A percentile compares a stretch with the other conserved stretches of the same genome.
Conservation (phyloP, 495 filamentous ascomycete species). For the Daldinia vernicosa region DNA sequence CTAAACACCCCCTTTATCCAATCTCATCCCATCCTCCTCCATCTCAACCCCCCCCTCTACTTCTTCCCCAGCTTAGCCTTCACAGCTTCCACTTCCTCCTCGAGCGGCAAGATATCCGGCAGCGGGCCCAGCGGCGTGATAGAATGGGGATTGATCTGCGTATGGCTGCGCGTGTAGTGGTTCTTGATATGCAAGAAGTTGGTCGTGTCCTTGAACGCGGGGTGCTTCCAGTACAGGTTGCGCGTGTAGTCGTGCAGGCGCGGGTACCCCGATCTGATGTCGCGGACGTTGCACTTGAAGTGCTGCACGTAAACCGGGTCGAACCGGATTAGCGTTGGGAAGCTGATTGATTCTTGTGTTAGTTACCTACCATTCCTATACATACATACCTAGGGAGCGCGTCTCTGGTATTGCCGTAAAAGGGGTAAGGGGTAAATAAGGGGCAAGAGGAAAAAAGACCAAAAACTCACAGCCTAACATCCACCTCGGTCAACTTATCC, state of each 20-base stretch:
- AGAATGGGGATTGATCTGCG: conserved; percentile 59
- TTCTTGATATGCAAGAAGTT: conserved; percentile 70
- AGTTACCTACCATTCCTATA: too few species aligned
- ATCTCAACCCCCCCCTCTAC: background rate
- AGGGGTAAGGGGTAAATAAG: background rate
- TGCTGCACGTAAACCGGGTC: conserved; percentile 91
- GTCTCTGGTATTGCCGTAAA: too few species aligned
- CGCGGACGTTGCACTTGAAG: conserved; percentile 90
- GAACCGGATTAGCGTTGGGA: conserved; percentile 85
- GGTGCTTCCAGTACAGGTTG: conserved; percentile 73
- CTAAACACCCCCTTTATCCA: too few species aligned
- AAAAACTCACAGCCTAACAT: conserved; percentile 66
- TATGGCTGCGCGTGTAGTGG: conserved; percentile 63
- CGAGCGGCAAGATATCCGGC: conserved; percentile 64
- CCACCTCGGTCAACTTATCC: conserved; percentile 75
- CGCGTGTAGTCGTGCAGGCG: conserved; percentile 72
- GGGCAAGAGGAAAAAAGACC: too few species aligned
- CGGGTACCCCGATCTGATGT: conserved; percentile 82
- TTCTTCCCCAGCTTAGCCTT: conserved; percentile 21
- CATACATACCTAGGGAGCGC: too few species aligned
- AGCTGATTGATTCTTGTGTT: conserved; percentile 46
- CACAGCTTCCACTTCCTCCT: conserved; percentile 54
- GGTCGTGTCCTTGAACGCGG: conserved; percentile 68
- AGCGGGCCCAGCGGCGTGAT: conserved; percentile 73
- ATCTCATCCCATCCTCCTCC: background rate